Conservation (phyloP, 306 rosid genomes). For the Castanopsis chinensis region DNA sequence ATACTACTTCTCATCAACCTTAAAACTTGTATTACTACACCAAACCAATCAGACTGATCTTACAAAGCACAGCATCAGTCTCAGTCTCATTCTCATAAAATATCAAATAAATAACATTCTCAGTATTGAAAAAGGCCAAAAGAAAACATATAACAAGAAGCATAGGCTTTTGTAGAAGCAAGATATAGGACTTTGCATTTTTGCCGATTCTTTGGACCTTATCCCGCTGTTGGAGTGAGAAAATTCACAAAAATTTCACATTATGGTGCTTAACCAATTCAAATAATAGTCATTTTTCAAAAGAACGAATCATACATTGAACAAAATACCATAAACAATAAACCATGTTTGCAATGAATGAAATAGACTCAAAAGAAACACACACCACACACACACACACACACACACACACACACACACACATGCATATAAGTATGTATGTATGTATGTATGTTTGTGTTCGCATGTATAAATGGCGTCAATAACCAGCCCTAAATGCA, state of each 20-base stretch:
- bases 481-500: not conserved
- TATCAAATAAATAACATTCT: not conserved
- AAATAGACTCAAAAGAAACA: not conserved
- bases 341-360: not conserved
- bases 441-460: not conserved
- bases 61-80: not conserved
- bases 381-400: not conserved
- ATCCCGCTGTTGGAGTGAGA: constrained; percentile 71
- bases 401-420: too few relatives aligned
- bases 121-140: not conserved
- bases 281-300: not conserved
- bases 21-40: not conserved
- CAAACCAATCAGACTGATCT: not conserved
- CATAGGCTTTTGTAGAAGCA: constrained; percentile 82
- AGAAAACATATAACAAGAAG: constrained; percentile 13
- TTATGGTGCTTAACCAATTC: not conserved
- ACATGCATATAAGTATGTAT: not conserved
- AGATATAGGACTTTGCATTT: constrained; percentile 80
- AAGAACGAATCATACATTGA: not conserved
- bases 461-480: not conserved
- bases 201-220: constrained; percentile 66
- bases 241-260: constrained; percentile 22
- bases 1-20: not conserved
- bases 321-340: not conserved
- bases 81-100: not conserved